Evolutionary conservation across 2,329 filamentous ascomycete species (phyloP), one percentile per base, ranked within the genome.

Genomic region (Colletotrichum acutatum): DNA sequence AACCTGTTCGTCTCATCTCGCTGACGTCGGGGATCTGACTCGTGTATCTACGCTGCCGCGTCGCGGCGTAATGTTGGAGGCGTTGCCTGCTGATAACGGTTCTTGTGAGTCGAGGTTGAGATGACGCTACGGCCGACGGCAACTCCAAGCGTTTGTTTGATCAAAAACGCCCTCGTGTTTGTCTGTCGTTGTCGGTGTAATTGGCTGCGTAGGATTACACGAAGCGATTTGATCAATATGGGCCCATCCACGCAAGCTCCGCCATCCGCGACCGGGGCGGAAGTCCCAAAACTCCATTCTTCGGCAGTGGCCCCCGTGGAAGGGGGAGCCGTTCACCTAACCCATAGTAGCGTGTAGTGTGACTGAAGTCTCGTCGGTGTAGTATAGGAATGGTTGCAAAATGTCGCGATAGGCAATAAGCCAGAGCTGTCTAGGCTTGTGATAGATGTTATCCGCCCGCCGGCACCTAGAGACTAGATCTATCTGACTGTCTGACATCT

Each of bases 1-100:
- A 69, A 60, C 26, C 66, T 61, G 66, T 72, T 70, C 66, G 60
- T 65, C 66, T 65, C 59, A 61, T 69, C 53, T 64, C 52, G 58
- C 32, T 22, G 66, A 34, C 46, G 42, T 68, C 59, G 46, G 66
- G 22, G 42, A 7, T 12, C 70, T 72, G 70, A 72, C 70, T 70
- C 70, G 60, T 68, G 70, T 49, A 37, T 30, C 54, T 30, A 34
- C 28, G 30, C 52, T 11, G 63, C 63, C 63, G 19, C 63, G 53
- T 49, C 46, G 24, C 53, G 16, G 22, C 37, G 12, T n/a, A 26
- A 58, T 63, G 11, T 37, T 8, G 42, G 24, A 19, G 19, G 5
- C 28, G 42, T 14, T 19, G 24, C 30, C 12, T 49, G 26, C 65
- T 59, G 69, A 72, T 72, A 72, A 72, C 69, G 64, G 46, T 7